Percentiles rank a stretch among this genome's conserved stretches.
These are phyloP conservation scores for Tirmania nivea DNA, from an alignment of 495 filamentous ascomycete species.

Conservation along the genomic window DNA sequence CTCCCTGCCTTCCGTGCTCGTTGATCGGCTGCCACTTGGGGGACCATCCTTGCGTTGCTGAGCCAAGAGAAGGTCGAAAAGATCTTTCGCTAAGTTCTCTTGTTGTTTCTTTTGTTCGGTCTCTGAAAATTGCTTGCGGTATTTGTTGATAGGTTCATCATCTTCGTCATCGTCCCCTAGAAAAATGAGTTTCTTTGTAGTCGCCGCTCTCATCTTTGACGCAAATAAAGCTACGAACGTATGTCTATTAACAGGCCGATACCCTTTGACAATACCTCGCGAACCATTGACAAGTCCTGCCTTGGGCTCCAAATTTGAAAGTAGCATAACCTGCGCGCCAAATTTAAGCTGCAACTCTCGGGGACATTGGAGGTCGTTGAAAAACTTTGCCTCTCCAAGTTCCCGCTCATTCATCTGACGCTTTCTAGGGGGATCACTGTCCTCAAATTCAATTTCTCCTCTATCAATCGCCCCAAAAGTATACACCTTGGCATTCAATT, in stretches of 20 bases:
- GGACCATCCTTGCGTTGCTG: too few relatives aligned
- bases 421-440: not conserved
- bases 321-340: constrained; percentile 26
- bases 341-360: constrained; percentile 21
- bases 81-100: too few relatives aligned
- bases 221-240: not conserved
- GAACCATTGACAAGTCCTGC: constrained; percentile 29
- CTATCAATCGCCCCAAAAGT: constrained; percentile 6
- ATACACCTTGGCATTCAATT: not conserved
- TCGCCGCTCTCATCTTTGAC: not conserved
- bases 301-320: constrained; percentile 23
- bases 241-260: constrained; percentile 11
- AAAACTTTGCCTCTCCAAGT: not conserved
- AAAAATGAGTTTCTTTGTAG: too few relatives aligned
- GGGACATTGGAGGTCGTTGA: not conserved
- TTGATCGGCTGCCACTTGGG: too few relatives aligned
- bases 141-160: too few relatives aligned
- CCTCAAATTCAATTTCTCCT: not conserved
- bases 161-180: too few relatives aligned
- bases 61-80: too few relatives aligned
- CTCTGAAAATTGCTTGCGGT: too few relatives aligned
- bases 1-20: too few relatives aligned
- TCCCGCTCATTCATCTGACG: not conserved
- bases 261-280: constrained; percentile 27
- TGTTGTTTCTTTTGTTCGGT: too few relatives aligned